Base-by-base conservation (phyloP, 257 asterid genomes). In the Nicotiana knightiana region DNA sequence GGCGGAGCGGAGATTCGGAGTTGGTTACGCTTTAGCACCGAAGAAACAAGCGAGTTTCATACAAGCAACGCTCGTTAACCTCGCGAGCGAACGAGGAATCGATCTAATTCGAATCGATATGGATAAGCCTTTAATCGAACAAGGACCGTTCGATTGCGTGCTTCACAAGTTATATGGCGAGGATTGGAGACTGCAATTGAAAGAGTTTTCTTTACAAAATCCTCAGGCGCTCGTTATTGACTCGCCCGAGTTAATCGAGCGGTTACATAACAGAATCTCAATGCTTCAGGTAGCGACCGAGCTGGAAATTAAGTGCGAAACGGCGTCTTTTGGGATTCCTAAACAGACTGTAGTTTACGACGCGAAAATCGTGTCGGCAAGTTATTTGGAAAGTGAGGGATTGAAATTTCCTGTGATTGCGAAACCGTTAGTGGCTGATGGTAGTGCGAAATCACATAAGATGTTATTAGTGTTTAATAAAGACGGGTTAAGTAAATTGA, bases 1-100 rank as follows among this genome's bases (percentile, higher is more conserved):
- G 90, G 84, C 84, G 90, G 93, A 82, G 82, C 68, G 81, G 76
- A 85, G 92, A 83, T 91, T 86, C 55, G 83, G 89, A 43, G 90
- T 93, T 43, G 97, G 97, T 4, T 93, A 93, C 83, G 97, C 97
- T 28, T 85, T 93, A 88, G 96, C 95, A 43, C 87, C 94, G 61
- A 91, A 93, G 89, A 93, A 93, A 83, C 92, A 88, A 81, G 90
- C 93, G 10, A 91, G 97, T 81, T 93, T 93, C 84, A 83, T 93
- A 28, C 97, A 90, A 57, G 78, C 48, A 59, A 89, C 97, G 16
- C 87, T 93, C 16, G 82, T 93, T 57, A 87, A 89, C 59, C 88
- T 84, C 8, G 93, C 97, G 65, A 82, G 83, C 18, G 91, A 88
- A 81, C 84, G 73, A 84, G 90, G 89, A 78, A 90, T 93, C 89